Percentiles rank a stretch among this genome's conserved stretches.
Evolutionary conservation across 768 basidiomycete genomes (phyloP).

Genomic region (Pisolithus albus): DNA sequence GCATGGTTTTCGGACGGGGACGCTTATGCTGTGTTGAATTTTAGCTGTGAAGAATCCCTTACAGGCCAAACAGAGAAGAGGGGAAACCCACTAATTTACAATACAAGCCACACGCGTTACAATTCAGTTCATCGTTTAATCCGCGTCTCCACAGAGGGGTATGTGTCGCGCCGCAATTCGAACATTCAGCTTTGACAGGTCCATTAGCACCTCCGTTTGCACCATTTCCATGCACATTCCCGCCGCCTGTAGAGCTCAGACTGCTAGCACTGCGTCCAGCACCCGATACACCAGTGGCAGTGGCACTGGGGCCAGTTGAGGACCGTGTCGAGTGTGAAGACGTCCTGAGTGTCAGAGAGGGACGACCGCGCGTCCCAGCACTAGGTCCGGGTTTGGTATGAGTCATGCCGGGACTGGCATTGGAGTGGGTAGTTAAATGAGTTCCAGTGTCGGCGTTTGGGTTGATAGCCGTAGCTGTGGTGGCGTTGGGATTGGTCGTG

Average conservation of each 20-base stretch:
- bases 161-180: slow-evolving; percentile 84
- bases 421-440: too few species aligned
- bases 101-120: slow-evolving; percentile 84
- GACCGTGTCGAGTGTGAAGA: slow-evolving; percentile 40
- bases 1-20: slow-evolving; percentile 83
- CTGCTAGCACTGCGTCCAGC: too few species aligned
- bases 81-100: slow-evolving; percentile 64
- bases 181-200: slow-evolving; percentile 75
- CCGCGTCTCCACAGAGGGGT: slow-evolving; percentile 85
- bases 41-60: background rate
- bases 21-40: slow-evolving; percentile 60
- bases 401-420: too few species aligned
- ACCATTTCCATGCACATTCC: slow-evolving; percentile 26
- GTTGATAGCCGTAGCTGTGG: too few species aligned
- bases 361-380: slow-evolving; percentile 47
- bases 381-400: slow-evolving; percentile 48
- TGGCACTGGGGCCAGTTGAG: slow-evolving; percentile 53
- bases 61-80: background rate
- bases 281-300: slow-evolving; percentile 43
- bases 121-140: slow-evolving; percentile 82
- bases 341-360: slow-evolving; percentile 57
- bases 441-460: too few species aligned
- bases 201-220: slow-evolving; percentile 50
- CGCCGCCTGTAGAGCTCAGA: background rate
- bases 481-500: too few species aligned